Base-by-base conservation (phyloP, 2,329 filamentous ascomycete species). In the Penicillium sp. region DNA sequence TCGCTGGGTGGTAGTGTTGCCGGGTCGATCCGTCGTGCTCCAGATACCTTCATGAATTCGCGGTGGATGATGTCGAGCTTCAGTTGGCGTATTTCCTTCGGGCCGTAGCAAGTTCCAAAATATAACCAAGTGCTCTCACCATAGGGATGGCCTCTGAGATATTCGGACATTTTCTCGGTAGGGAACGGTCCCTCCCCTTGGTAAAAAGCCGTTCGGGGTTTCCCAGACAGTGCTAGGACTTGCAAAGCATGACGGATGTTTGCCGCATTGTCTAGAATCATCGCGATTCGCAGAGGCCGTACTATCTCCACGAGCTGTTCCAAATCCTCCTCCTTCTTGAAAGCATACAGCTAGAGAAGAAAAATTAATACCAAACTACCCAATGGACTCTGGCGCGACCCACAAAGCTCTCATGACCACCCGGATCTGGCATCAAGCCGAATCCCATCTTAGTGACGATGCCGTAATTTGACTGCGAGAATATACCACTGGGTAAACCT, bases 361-460 rank as follows among this genome's bases (percentile, higher is more conserved):
- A 52, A 13, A 10, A 49, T 56, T 31, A 57, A 24, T n/a, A 10
- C 46, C 14, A 4, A 10, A 7, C 2, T 16, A 13, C 2, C 41
- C 9, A 16, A 31, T 14, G 9, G 41, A n/a, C 22, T 24, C 3
- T 9, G 2, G n/a, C 14, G 39, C 16, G 41, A 44, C 36, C 16
- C 40, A 60, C 55, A 53, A 58, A 60, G 18, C 55, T 54, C 49
- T 60, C 55, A 44, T 58, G 43, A n/a, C 53, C 59, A 3, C 55
- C 59, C 6, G 59, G 59, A 40, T 58, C 58, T n/a, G 59, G 59
- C 59, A 60, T 60, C 27, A 60, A 24, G 7, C 55, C 55, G 37
- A 60, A 55, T 35, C 59, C 59, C 56, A 61, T 58, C 37, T 61
- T 61, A 16, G 59, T 61, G 27, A 61, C 59, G 2, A 61, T 50